Evolutionary conservation across 225 moss, liverwort and hornwort species (phyloP).

Genomic region (Marchantia paleacea): DNA sequence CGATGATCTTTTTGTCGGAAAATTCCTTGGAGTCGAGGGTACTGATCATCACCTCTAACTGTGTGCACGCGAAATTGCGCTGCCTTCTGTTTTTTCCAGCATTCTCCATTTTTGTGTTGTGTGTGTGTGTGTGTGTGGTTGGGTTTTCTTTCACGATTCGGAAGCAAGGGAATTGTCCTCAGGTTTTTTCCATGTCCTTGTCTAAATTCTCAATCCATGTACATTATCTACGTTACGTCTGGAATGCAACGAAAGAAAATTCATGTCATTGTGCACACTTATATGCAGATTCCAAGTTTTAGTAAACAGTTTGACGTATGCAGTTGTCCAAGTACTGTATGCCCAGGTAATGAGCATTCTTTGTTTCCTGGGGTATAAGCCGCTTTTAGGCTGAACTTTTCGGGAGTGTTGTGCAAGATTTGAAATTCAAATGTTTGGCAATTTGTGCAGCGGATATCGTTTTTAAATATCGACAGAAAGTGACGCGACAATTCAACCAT

Average conservation of each 20-base stretch:
- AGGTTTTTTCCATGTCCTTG: neutral
- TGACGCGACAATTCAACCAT: conserved; percentile 83
- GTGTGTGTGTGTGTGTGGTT: too few relatives aligned
- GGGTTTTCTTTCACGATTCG: neutral
- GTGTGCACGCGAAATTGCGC: neutral
- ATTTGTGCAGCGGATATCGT: conserved; percentile 73
- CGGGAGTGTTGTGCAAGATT: neutral
- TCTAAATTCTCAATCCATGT: neutral
- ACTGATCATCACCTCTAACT: neutral
- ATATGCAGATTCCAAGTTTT: too few relatives aligned
- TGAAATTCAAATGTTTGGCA: neutral
- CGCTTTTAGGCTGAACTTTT: too few relatives aligned
- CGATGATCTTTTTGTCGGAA: conserved; percentile 67
- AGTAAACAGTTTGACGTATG: too few relatives aligned
- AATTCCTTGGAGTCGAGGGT: conserved; percentile 85
- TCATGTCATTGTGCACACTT: too few relatives aligned
- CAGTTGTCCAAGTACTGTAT: too few relatives aligned
- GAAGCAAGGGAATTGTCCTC: neutral
- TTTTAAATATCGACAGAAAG: conserved; percentile 85
- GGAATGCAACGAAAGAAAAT: too few relatives aligned
- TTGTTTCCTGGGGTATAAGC: too few relatives aligned
- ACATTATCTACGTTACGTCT: too few relatives aligned
- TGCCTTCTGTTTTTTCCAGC: neutral
- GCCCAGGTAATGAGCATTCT: too few relatives aligned
- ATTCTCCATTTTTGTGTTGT: neutral